Conservation (phyloP, 352 stramenopile genomes). For the Peronospora destructor region DNA sequence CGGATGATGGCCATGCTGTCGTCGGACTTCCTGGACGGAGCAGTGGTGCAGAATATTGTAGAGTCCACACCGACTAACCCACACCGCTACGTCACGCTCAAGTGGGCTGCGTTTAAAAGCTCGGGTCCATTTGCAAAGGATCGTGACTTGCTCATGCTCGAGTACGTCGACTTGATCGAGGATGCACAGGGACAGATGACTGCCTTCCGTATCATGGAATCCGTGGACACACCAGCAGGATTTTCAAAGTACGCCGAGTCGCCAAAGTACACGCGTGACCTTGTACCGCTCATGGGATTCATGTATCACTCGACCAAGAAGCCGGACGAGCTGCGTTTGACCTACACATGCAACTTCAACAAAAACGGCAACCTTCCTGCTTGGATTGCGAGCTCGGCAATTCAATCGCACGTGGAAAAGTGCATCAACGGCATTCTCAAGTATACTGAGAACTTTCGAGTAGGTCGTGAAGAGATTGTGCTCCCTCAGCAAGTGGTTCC, state of each 20-base stretch:
- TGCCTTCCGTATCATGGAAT: constrained; percentile 81
- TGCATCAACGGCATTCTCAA: constrained; percentile 81
- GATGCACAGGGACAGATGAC: constrained; percentile 79
- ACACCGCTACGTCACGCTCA: constrained; percentile 75
- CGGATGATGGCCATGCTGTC: constrained; percentile 82
- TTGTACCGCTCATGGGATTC: constrained; percentile 78
- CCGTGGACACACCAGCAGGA: constrained; percentile 53
- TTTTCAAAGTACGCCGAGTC: constrained; percentile 52
- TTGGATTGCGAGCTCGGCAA: constrained; percentile 78
- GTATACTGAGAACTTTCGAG: constrained; percentile 79
- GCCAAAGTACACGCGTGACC: constrained; percentile 57
- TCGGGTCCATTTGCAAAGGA: constrained; percentile 71
- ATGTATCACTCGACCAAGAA: constrained; percentile 85
- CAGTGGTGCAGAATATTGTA: constrained; percentile 77
- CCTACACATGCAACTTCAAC: constrained; percentile 84
- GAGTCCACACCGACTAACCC: constrained; percentile 54
- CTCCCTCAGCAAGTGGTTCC: constrained; percentile 67
- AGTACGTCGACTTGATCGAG: constrained; percentile 87
- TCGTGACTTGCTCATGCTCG: constrained; percentile 75
- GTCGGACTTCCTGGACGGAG: constrained; percentile 78
- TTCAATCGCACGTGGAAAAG: constrained; percentile 84
- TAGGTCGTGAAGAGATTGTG: constrained; percentile 62
- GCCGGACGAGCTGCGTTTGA: constrained; percentile 70
- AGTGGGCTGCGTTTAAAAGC: constrained; percentile 85
- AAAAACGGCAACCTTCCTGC: constrained; percentile 74